Base-by-base conservation (phyloP, 169 alveolate species). In the Plasmodium adleri region DNA sequence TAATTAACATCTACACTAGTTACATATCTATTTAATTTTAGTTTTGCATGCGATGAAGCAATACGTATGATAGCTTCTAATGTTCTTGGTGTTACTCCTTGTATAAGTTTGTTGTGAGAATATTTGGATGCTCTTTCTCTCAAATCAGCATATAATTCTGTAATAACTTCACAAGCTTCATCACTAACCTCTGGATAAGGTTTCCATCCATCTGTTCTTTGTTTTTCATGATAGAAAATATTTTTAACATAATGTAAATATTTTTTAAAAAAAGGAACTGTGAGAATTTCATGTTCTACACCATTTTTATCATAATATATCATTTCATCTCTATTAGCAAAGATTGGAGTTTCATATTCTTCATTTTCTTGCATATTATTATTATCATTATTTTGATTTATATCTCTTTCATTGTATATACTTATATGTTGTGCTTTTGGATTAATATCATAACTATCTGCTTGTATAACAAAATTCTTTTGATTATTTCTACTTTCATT, bases 51-150 rank as follows among this genome's bases (percentile, higher is more conserved):
- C 39, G 98, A 97, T 7, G 97, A 95, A 3, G 98, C 96, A 10
- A 96, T 93, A 28, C 98, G 96, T 32, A 96, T 93, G 54, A 94
- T 93, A 7, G 98, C 98, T 89, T 96, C 98, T 63, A 96, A 93
- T 7, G 98, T 95, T 72, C 98, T 92, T 15, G 96, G 96, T 9
- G 96, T 88, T 28, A 93, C 96, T 13, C 94, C 90, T 75, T 93
- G 96, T 50, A 92, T 92, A 28, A 91, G 72, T 91, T 92, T 91
- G 72, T 78, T 76, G 43, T 88, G 94, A 24, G 92, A 85, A 52
- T 74, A 73, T 50, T 92, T 88, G 56, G 89, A 73, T 45, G 94
- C 94, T 26, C 92, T 76, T 63, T 91, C 90, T 15, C 97, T 91
- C 24, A 95, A 62, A 58, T 95, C 94, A 12, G 95, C 88, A 72